Evolutionary conservation across 148 eudicot genomes (phyloP).

Genomic region (Rhododendron ovatum): DNA sequence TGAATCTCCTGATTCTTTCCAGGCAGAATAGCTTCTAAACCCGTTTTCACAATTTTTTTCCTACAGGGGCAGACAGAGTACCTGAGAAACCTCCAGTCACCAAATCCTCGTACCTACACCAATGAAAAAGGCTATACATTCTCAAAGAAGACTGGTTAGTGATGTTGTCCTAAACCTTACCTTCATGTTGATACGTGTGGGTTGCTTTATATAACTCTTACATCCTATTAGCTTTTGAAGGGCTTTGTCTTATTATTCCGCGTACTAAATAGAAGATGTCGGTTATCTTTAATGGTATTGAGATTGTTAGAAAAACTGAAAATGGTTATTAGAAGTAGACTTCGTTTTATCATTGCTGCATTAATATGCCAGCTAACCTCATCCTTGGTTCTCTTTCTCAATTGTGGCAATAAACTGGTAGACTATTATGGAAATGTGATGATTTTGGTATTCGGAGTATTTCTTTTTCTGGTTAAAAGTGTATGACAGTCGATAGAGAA

Average conservation of each 20-base stretch:
- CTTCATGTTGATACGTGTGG: background rate
- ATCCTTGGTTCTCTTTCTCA: background rate
- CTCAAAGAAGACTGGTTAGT: slow-evolving; percentile 76
- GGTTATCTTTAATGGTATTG: background rate
- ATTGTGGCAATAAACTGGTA: background rate
- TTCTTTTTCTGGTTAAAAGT: background rate
- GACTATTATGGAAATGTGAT: background rate
- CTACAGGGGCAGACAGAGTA: slow-evolving; percentile 81
- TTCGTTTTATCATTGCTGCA: background rate
- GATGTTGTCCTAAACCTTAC: background rate
- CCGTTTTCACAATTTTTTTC: slow-evolving; percentile 4
- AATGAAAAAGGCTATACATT: slow-evolving; percentile 70
- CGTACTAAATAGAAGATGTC: background rate
- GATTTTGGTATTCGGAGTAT: background rate
- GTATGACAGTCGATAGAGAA: background rate
- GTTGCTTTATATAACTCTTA: background rate
- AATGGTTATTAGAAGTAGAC: background rate
- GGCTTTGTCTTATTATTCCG: background rate
- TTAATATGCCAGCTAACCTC: background rate
- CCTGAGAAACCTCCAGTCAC: slow-evolving; percentile 64
- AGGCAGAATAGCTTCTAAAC: background rate
- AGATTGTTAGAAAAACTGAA: background rate
- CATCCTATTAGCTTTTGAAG: background rate
- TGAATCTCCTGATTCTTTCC: background rate
- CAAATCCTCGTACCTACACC: slow-evolving; percentile 85